These are phyloP conservation scores for Penicillium argentinense DNA, from an alignment of 495 filamentous ascomycete genomes.

Conservation along the genomic window DNA sequence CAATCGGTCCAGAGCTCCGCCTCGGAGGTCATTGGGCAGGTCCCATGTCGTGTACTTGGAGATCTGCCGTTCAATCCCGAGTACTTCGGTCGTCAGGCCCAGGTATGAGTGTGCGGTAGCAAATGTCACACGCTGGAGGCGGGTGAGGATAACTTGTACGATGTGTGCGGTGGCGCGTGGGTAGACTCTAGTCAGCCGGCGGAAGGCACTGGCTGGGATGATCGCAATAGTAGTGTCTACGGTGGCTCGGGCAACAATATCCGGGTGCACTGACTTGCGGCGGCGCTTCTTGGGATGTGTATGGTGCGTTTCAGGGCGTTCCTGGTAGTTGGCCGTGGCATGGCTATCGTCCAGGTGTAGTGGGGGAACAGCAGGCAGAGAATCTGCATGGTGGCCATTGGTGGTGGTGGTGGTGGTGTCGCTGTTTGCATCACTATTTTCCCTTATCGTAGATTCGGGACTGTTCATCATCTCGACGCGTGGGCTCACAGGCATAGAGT, in stretches of 20 bases:
- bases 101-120: conserved; percentile 92
- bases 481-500: conserved; percentile 48
- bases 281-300: conserved; percentile 22
- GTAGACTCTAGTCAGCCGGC: conserved; percentile 89
- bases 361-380: conserved; percentile 63
- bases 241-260: conserved; percentile 94
- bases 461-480: conserved; percentile 35
- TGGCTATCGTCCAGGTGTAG: conserved; percentile 63
- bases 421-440: conserved; percentile 14
- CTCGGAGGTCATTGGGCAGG: conserved; percentile 87
- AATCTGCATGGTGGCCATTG: conserved; percentile 20
- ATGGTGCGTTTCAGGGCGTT: conserved; percentile 5
- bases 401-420: conserved; percentile 15
- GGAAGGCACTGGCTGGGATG: conserved; percentile 93
- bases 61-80: conserved; percentile 89
- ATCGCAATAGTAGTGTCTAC: conserved; percentile 98
- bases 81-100: conserved; percentile 83
- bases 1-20: conserved; percentile 75
- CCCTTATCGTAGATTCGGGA: conserved; percentile 27
- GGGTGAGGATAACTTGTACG: conserved; percentile 92
- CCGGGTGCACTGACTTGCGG: conserved; percentile 84
- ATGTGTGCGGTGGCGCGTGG: conserved; percentile 96
- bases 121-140: conserved; percentile 92
- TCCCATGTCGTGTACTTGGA: conserved; percentile 88
- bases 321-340: conserved; percentile 18